phyloP scores from a whole-genome alignment of 345 rosid genomes.

The Limnanthes douglasii region DNA sequence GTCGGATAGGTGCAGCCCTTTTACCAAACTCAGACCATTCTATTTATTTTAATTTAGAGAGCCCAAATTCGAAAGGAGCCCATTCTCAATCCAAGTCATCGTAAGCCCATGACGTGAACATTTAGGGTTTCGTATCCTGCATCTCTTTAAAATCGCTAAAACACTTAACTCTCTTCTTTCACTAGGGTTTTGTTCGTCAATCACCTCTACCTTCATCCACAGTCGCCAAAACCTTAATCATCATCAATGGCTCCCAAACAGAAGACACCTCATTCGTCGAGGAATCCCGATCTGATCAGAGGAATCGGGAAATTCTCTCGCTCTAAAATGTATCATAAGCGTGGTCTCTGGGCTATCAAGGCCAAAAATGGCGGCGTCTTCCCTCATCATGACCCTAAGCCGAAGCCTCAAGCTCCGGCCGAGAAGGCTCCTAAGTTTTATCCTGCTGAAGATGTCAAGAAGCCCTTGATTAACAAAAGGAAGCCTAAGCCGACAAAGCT shows the following conservation, averaged over 20 bases:
- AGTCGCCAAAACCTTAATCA: neutral
- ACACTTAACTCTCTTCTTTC: no score
- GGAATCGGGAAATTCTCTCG: conserved; percentile 52
- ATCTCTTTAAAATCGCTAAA: no score
- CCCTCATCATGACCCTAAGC: conserved; percentile 45
- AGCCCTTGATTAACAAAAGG: conserved; percentile 44
- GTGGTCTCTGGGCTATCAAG: conserved; percentile 65
- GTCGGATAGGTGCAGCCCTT: no score
- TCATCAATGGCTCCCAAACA: conserved; percentile 31
- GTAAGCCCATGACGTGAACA: no score
- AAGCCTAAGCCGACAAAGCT: conserved; percentile 55
- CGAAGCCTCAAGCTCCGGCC: conserved; percentile 24
- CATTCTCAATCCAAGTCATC: no score
- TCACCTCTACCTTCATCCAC: no score
- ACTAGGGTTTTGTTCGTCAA: no score
- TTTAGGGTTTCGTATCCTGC: no score
- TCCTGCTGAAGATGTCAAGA: conserved; percentile 60
- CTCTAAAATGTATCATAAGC: conserved; percentile 57
- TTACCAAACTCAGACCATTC: no score
- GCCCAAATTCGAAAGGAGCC: no score
- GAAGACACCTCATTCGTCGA: conserved; percentile 15
- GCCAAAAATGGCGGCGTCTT: conserved; percentile 59
- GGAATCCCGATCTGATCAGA: conserved; percentile 47
- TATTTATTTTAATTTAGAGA: no score
- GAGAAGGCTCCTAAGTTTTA: conserved; percentile 47